A percentile compares a stretch with the other conserved stretches of the same genome.
Evolutionary conservation across 768 basidiomycete species (phyloP).

Genomic region (Agaricus subrufescens): DNA sequence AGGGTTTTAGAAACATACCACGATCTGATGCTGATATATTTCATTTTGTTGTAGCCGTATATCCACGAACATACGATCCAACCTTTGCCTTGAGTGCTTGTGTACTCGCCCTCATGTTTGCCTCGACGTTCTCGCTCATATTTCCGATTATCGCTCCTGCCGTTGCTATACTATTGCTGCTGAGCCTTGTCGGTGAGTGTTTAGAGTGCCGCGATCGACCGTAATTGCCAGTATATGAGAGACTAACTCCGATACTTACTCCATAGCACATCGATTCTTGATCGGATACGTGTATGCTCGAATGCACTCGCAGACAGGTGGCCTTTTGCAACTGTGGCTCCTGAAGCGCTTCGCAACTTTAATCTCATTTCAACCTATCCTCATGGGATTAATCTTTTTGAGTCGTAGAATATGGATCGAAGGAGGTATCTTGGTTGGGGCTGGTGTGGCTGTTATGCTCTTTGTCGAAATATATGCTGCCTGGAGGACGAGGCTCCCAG

Average conservation of each 20-base stretch:
- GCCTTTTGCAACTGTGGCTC: slow-evolving; percentile 71
- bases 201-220: background rate
- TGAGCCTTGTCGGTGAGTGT: slow-evolving; percentile 60
- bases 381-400: slow-evolving; percentile 70
- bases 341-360: slow-evolving; percentile 69
- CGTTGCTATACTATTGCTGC: slow-evolving; percentile 56
- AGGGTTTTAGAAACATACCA: slow-evolving; percentile 16
- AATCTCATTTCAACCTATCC: slow-evolving; percentile 65
- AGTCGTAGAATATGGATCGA: slow-evolving; percentile 67
- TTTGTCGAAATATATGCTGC: slow-evolving; percentile 58
- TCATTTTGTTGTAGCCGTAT: slow-evolving; percentile 42
- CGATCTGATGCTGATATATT: background rate
- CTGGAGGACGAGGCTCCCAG: slow-evolving; percentile 45
- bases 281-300: slow-evolving; percentile 75
- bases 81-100: slow-evolving; percentile 63
- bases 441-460: slow-evolving; percentile 47
- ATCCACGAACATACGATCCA: slow-evolving; percentile 68
- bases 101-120: slow-evolving; percentile 65
- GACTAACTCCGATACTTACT: background rate
- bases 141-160: slow-evolving; percentile 77
- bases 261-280: slow-evolving; percentile 74
- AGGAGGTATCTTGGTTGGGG: slow-evolving; percentile 57
- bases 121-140: slow-evolving; percentile 67
- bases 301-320: slow-evolving; percentile 71
- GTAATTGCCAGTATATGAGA: background rate